Evolutionary conservation across 2,329 filamentous ascomycete species (phyloP).

Genomic region (Talaromyces sp.): DNA sequence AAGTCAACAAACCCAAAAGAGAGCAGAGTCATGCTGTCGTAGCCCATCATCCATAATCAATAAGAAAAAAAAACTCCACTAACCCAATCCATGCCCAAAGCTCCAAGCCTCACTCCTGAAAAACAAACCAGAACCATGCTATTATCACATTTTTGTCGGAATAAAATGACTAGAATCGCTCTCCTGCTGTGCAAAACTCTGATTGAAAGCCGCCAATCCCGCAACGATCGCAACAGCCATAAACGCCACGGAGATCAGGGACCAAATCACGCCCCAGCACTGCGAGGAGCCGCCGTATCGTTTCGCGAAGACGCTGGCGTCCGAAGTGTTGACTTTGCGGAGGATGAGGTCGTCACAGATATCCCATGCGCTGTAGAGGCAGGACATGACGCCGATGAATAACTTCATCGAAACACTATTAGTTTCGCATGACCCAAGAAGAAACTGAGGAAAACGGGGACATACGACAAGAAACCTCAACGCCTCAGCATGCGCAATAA

Average conservation of each 20-base stretch:
- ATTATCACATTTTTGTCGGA: constrained; percentile 26
- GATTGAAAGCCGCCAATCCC: constrained; percentile 70
- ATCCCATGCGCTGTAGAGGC: constrained; percentile 78
- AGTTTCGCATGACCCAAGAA: not conserved
- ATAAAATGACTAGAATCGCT: constrained; percentile 67
- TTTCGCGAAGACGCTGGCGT: constrained; percentile 75
- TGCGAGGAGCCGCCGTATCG: constrained; percentile 74
- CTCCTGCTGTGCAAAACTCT: constrained; percentile 66
- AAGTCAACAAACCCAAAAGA: not conserved
- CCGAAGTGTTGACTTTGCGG: constrained; percentile 74
- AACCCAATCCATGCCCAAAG: not conserved
- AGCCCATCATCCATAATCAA: not conserved
- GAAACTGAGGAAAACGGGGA: constrained; percentile 20
- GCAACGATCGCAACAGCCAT: constrained; percentile 73
- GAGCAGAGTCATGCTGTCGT: not conserved
- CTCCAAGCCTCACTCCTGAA: not conserved
- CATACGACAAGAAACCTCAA: constrained; percentile 67
- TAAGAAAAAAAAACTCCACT: not conserved
- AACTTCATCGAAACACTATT: constrained; percentile 31
- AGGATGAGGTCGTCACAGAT: constrained; percentile 80
- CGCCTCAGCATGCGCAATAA: constrained; percentile 71
- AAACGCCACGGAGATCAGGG: constrained; percentile 65
- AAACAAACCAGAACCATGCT: not conserved
- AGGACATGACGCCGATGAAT: constrained; percentile 80
- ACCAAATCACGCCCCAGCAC: constrained; percentile 80